Evolutionary conservation across 164 flowering plant species (phyloP), one percentile per base, ranked within the genome.

Genomic region (Brasenia schreberi): DNA sequence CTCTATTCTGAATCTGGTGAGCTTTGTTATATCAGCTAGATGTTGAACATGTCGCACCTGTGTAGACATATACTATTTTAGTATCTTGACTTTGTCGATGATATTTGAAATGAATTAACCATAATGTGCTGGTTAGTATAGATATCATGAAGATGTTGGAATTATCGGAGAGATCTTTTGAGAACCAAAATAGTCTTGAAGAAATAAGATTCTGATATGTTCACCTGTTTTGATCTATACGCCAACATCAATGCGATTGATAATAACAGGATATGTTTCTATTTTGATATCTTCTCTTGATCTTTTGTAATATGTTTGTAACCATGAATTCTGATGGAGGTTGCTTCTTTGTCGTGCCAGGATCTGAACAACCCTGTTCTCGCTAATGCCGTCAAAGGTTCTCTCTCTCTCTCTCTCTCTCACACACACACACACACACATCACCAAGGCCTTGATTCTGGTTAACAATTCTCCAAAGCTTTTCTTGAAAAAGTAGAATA

Each of bases 311-410:
- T 5, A 27, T 23, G 12, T 23, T 16, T 17, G 9, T 27, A 16
- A 17, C 5, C 43, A 27, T 27, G 60, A 49, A 49, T 6, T 10
- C 16, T 45, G 42, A 19, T 5, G 52, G 42, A 19, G 56, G 14
- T 12, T 44, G 4, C 66, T 63, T 49, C 74, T 4, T 78, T 19
- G 5, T 58, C 10, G 61, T 68, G 78, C 59, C 78, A 87, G 92
- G 85, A 87, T 75, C 69, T 87, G 67, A 58, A 69, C 0, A 87
- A 82, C 75, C 73, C 64, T 61, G 72, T 84, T 70, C 76, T 87
- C 12, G 10, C 44, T 3, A 86, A 86, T 45, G 86, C 90, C 18
- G 71, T 86, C 42, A 83, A 83, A 71, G 90, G 92, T 81, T 49
- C 52, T 14, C 67, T 19, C 11, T 19, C 42, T 18, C 59, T 12